Evolutionary conservation across 495 filamentous ascomycete species (phyloP), one percentile per base, ranked within the genome.

Genomic region (Penicillium maclennaniae): DNA sequence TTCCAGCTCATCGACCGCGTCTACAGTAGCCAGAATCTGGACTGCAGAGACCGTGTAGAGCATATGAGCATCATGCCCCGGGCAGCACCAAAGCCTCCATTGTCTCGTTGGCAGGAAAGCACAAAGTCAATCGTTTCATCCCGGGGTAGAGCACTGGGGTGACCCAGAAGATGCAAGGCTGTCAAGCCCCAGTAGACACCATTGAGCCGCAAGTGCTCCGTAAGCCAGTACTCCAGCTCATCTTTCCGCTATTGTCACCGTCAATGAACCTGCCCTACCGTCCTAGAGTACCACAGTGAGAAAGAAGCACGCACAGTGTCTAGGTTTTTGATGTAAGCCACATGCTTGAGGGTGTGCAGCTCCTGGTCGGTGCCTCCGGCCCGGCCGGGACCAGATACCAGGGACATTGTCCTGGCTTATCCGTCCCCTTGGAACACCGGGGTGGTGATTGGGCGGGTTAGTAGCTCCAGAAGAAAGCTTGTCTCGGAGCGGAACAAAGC

Each of bases 141-240:
- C 26, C 91, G 85, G 15, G 92, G 85, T 7, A 98, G 79, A 6
- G 86, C 89, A 31, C 92, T 79, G 6, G 91, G 88, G 46, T 82
- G 84, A 43, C 84, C 82, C 38, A 98, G 83, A 15, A 97, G 79
- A 73, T 96, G 86, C 7, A 97, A 80, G 14, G 92, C 87, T 3
- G 83, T 92, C 49, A 98, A 74, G 23, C 95, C 93, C 93, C 93
- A 98, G 71, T 98, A 98, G 34, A 97, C 80, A 28, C 93, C 93
- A 65, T 91, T 96, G 28, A 97, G 76, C 43, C 93, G 89, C 47
- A 98, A 83, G 63, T 98, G 93, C 70, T 97, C 91, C 6, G 95
- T 97, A 58, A 97, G 79, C 85, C 91, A 95, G 73, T 97, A 97
- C 67, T 97, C 91, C 53, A 96, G 83, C 66, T 95, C 90, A 72